Evolutionary conservation across 169 alveolate species (phyloP).

Genomic region (Plasmodium blacklocki): DNA sequence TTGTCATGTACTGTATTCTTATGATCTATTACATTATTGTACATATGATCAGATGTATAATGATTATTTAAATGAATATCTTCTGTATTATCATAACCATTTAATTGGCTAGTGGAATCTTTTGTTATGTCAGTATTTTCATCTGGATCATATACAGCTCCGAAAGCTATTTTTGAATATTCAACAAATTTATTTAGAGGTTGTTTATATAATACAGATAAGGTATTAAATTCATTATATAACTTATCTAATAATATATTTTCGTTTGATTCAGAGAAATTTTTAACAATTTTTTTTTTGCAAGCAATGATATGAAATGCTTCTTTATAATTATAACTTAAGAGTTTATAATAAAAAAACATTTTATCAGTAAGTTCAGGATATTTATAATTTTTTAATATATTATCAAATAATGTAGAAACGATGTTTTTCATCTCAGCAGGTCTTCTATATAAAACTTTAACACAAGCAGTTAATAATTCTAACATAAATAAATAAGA

Average conservation of each 20-base stretch:
- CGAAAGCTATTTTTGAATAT: conserved; percentile 64
- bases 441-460: conserved; percentile 94
- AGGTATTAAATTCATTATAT: conserved; percentile 68
- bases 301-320: conserved; percentile 74
- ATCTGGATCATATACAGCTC: conserved; percentile 59
- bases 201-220: conserved; percentile 66
- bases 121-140: conserved; percentile 28
- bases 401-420: conserved; percentile 85
- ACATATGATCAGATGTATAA: neutral
- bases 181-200: conserved; percentile 52
- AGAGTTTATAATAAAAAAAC: conserved; percentile 53
- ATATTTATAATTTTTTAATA: conserved; percentile 77
- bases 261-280: conserved; percentile 74
- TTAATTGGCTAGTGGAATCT: neutral
- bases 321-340: conserved; percentile 75
- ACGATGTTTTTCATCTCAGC: conserved; percentile 94
- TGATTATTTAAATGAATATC: conserved; percentile 16
- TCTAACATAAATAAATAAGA: conserved; percentile 83
- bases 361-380: conserved; percentile 77
- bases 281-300: conserved; percentile 73
- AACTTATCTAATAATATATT: conserved; percentile 67
- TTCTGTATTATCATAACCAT: neutral
- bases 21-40: too few relatives aligned
- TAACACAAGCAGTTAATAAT: conserved; percentile 90
- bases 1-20: neutral